Conservation (phyloP, 305 asterid species). For the Coffea humblotiana region DNA sequence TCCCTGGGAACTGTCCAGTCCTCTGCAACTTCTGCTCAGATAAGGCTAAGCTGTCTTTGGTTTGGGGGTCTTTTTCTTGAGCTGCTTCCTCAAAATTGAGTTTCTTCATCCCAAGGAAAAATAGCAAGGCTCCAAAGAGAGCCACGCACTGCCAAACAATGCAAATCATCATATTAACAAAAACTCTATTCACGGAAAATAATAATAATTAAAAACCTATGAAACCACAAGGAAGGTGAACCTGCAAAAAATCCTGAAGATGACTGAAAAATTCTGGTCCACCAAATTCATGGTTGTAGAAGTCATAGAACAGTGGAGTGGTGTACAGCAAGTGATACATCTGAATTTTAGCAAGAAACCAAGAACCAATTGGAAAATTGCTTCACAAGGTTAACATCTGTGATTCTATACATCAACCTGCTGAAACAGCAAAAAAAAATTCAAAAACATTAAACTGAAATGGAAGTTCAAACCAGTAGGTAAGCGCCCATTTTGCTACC, state of each 20-base stretch:
- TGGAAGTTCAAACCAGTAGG: conserved; percentile 60
- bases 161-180: conserved; percentile 10
- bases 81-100: conserved; percentile 57
- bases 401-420: background rate
- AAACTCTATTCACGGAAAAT: background rate
- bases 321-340: conserved; percentile 57
- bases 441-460: background rate
- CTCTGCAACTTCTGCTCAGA: conserved; percentile 14
- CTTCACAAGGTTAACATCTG: background rate
- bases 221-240: conserved; percentile 15
- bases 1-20: conserved; percentile 20
- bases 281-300: conserved; percentile 52
- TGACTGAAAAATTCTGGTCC: conserved; percentile 44
- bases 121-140: conserved; percentile 70
- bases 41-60: conserved; percentile 59
- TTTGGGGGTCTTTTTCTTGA: conserved; percentile 58
- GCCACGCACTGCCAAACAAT: conserved; percentile 51
- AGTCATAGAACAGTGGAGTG: conserved; percentile 65
- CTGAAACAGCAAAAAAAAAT: background rate
- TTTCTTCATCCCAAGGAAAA: conserved; percentile 74
- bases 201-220: background rate
- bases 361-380: conserved; percentile 7
- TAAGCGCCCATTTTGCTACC: conserved; percentile 78
- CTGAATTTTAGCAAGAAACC: conserved; percentile 40
- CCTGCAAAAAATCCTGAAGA: conserved; percentile 75